Percentiles rank a stretch among this genome's conserved stretches.
Conservation (phyloP, 306 rosid species). For the Geum urbanum region DNA sequence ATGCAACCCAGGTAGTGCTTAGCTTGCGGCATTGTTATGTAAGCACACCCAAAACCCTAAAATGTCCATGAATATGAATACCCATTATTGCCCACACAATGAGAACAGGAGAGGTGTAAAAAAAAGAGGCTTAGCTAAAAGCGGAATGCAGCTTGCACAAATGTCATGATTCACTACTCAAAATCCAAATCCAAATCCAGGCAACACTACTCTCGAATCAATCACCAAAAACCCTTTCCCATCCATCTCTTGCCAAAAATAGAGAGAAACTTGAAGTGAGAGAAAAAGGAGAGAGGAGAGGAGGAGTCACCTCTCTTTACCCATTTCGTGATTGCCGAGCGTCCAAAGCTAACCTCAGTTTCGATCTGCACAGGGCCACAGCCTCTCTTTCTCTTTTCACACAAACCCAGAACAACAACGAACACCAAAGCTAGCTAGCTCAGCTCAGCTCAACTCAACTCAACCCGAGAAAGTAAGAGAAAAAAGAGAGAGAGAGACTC, state of each 20-base stretch:
- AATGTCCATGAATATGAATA: background rate
- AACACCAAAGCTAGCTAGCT: background rate
- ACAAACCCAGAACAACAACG: constrained; percentile 5
- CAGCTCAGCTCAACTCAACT: background rate
- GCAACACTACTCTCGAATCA: background rate
- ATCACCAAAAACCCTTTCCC: background rate
- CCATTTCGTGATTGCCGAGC: constrained; percentile 86
- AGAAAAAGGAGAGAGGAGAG: constrained; percentile 21
- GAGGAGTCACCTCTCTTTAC: constrained; percentile 5
- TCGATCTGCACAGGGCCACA: constrained; percentile 31
- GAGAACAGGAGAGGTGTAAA: constrained; percentile 31
- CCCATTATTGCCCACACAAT: constrained; percentile 13
- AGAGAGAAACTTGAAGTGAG: background rate
- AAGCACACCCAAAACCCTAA: constrained; percentile 19
- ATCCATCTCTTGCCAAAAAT: constrained; percentile 30
- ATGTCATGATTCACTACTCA: constrained; percentile 46
- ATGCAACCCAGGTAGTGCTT: background rate
- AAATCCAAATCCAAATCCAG: constrained; percentile 12
- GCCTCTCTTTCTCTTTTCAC: background rate
- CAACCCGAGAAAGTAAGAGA: background rate
- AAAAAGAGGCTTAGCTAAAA: background rate
- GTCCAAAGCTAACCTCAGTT: constrained; percentile 29
- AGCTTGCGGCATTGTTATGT: constrained; percentile 7
- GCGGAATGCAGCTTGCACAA: constrained; percentile 67
- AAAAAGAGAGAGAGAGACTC: background rate